Conservation (phyloP, 2,329 filamentous ascomycete species). For the Claviceps digitariae region DNA sequence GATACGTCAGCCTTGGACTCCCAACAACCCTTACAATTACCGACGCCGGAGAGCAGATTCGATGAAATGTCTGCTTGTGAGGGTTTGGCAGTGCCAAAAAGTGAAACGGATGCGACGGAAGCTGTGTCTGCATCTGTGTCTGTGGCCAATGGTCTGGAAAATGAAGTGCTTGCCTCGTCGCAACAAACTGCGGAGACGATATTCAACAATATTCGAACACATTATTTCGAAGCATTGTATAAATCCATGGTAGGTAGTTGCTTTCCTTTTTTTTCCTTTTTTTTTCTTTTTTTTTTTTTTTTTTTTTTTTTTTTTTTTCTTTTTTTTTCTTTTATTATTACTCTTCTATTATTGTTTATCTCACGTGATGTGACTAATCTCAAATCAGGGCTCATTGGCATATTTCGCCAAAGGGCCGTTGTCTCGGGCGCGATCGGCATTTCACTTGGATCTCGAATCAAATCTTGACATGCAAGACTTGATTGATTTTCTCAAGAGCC, state of each 20-base stretch:
- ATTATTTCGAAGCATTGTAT: constrained; percentile 48
- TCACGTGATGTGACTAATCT: background rate
- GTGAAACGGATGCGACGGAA: background rate
- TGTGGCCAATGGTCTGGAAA: background rate
- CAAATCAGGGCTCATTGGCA: constrained; percentile 53
- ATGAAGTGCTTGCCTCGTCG: constrained; percentile 4
- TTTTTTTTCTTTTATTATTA: background rate
- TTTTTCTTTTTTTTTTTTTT: background rate
- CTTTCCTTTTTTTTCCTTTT: too few species aligned
- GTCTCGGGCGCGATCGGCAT: constrained; percentile 58
- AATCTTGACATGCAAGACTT: constrained; percentile 49
- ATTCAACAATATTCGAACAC: constrained; percentile 42
- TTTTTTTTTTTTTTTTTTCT: too few species aligned
- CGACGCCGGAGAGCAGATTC: constrained; percentile 6
- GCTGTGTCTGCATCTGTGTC: background rate
- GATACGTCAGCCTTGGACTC: constrained; percentile 7
- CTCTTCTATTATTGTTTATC: too few species aligned
- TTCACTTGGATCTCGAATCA: constrained; percentile 48
- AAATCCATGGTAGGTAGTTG: constrained; percentile 43
- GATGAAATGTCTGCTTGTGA: background rate
- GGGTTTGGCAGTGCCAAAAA: background rate
- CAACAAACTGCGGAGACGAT: constrained; percentile 36
- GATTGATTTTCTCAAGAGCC: constrained; percentile 52
- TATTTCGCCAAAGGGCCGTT: constrained; percentile 77
- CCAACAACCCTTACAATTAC: constrained; percentile 7